Evolutionary conservation across 441 rosid genomes (phyloP), one percentile per base, ranked within the genome.

Genomic region (Kokia cookei): DNA sequence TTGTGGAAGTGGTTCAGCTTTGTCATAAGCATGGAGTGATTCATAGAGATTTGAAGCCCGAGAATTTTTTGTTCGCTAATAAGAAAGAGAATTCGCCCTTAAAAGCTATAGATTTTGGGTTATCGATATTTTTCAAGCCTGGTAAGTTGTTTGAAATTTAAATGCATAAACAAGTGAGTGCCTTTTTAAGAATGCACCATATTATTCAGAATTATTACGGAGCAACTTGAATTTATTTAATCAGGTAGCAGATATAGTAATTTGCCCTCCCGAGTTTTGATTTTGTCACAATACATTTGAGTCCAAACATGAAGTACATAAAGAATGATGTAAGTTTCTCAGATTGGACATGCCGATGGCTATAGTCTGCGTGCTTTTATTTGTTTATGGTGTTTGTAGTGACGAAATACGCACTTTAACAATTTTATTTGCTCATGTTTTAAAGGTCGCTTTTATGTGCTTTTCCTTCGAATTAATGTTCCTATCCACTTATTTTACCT

Each of bases 41-140:
- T 73, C 99, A 96, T 73, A 83, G 99, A 78, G 99, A 96, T 78
- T 84, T 96, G 96, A 96, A 96, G 87, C 99, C 99, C 0, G 99
- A 96, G 86, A 96, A 93, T 74, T 96, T 96, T 78, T 79, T 93
- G 82, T 96, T 93, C 37, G 99, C 99, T 13, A 96, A 90, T 69
- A 93, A 96, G 93, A 93, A 93, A 80, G 98, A 96, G 86, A 93
- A 93, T 87, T 96, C 98, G 19, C 97, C 98, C 2, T 78, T 96
- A 50, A 96, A 96, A 78, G 99, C 99, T 64, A 96, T 96, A 79
- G 99, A 96, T 86, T 96, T 96, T 65, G 99, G 99, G 10, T 83
- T 96, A 83, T 96, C 99, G 22, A 96, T 96, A 57, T 96, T 96
- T 90, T 96, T 96, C 86, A 96, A 92, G 86, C 99, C 96, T 51